Conservation (phyloP, 1,139 yeast genomes). For the Lodderomyces theae region DNA sequence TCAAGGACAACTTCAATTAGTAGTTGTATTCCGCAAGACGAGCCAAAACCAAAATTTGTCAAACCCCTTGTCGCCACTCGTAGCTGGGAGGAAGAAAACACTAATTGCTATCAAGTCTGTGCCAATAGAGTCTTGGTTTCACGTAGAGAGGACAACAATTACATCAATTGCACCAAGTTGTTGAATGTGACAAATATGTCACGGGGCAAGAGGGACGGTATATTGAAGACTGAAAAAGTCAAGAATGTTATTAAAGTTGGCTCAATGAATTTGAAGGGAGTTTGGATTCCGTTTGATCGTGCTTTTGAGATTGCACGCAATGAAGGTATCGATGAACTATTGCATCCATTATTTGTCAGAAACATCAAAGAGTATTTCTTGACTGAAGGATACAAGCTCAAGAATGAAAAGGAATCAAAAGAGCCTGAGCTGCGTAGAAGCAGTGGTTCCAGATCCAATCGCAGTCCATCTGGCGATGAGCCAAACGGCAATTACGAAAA, state of each 20-base stretch:
- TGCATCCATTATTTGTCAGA: conserved; percentile 47
- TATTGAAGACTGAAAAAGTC: conserved; percentile 50
- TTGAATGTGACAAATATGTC: conserved; percentile 94
- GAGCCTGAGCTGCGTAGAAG: conserved; percentile 5
- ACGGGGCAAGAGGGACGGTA: conserved; percentile 93
- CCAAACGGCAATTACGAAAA: background rate
- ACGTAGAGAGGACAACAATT: conserved; percentile 50
- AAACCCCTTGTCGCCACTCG: conserved; percentile 46
- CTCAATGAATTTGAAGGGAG: conserved; percentile 54
- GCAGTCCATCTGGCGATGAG: conserved; percentile 5
- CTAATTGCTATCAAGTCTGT: conserved; percentile 50
- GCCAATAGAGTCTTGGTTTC: conserved; percentile 46
- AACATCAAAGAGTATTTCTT: conserved; percentile 38
- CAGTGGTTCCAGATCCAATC: conserved; percentile 1
- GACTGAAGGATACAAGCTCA: conserved; percentile 26
- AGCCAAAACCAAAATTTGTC: conserved; percentile 16
- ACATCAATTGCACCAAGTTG: conserved; percentile 58
- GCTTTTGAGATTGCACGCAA: conserved; percentile 52
- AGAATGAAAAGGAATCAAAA: conserved; percentile 18
- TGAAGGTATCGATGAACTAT: conserved; percentile 39
- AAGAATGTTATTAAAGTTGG: conserved; percentile 51
- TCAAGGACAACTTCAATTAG: conserved; percentile 19
- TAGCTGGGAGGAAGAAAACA: conserved; percentile 48
- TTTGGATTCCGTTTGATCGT: conserved; percentile 56
- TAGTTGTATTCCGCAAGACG: conserved; percentile 15